These are phyloP conservation scores for Jamesozyma piceae DNA, from an alignment of 805 yeast species.

Conservation along the genomic window DNA sequence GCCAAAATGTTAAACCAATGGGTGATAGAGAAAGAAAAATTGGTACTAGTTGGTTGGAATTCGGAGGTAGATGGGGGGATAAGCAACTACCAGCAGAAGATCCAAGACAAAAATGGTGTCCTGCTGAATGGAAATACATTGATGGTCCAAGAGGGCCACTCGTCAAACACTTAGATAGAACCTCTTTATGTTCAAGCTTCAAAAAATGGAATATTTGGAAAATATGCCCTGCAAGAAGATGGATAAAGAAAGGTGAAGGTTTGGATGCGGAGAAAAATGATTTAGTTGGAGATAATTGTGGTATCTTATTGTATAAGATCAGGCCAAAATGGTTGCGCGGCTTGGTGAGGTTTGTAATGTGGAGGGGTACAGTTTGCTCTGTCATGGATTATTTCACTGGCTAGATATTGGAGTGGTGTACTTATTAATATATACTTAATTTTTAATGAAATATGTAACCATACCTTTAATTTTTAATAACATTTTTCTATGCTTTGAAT, in stretches of 20 bases:
- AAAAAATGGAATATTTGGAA: conserved; percentile 91
- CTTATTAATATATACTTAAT: too few species aligned
- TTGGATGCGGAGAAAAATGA: conserved; percentile 67
- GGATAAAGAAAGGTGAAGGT: conserved; percentile 76
- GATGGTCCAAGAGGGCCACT: conserved; percentile 93
- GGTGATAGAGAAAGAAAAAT: conserved; percentile 20
- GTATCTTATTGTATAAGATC: conserved; percentile 46
- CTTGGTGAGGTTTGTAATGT: conserved; percentile 40
- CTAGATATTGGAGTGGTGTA: conserved; percentile 3
- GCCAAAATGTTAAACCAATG: conserved; percentile 37
- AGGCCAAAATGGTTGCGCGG: conserved; percentile 44
- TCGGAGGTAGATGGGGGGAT: conserved; percentile 88
- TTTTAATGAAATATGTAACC: too few species aligned
- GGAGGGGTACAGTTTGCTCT: conserved; percentile 56
- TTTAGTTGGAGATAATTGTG: conserved; percentile 55
- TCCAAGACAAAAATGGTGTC: conserved; percentile 75
- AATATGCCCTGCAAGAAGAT: conserved; percentile 69
- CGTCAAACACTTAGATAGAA: conserved; percentile 60
- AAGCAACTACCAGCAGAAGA: conserved; percentile 54
- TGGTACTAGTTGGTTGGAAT: conserved; percentile 70
- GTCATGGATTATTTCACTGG: conserved; percentile 39
- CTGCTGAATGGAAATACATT: conserved; percentile 82
- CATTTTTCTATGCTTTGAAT: too few species aligned
- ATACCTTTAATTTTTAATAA: too few species aligned
- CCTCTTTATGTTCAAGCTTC: conserved; percentile 66